Evolutionary conservation across 2,329 filamentous ascomycete species (phyloP).

Genomic region (Claviceps africana): DNA sequence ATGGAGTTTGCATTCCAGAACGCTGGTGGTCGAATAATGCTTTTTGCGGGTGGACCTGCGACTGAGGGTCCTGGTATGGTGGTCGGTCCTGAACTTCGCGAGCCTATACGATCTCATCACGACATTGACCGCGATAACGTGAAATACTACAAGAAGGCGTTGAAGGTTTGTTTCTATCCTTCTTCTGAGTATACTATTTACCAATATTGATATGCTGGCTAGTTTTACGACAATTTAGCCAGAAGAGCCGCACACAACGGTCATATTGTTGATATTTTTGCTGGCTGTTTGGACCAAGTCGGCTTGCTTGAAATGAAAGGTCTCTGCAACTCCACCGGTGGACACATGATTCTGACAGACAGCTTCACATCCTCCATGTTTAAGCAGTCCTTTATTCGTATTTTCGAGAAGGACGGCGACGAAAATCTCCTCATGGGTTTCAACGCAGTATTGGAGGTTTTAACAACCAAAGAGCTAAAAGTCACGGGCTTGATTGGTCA

Average conservation of each 20-base stretch:
- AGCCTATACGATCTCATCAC: slow-evolving; percentile 94
- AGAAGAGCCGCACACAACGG: slow-evolving; percentile 94
- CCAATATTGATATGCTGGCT: slow-evolving; percentile 2
- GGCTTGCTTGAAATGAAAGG: slow-evolving; percentile 97
- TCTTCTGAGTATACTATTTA: background rate
- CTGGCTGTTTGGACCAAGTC: slow-evolving; percentile 92
- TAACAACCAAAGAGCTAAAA: slow-evolving; percentile 96
- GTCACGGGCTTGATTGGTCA: slow-evolving; percentile 95
- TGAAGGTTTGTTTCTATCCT: slow-evolving; percentile 50
- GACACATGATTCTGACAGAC: slow-evolving; percentile 95
- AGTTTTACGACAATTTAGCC: slow-evolving; percentile 90
- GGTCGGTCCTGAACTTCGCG: slow-evolving; percentile 85
- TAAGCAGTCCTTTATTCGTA: slow-evolving; percentile 92
- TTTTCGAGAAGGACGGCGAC: slow-evolving; percentile 92
- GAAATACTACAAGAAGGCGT: slow-evolving; percentile 98
- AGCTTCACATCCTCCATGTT: slow-evolving; percentile 99
- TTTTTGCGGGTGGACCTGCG: slow-evolving; percentile 87
- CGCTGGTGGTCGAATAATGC: slow-evolving; percentile 87
- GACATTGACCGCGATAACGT: slow-evolving; percentile 98
- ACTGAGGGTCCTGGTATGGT: slow-evolving; percentile 96
- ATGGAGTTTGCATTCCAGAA: slow-evolving; percentile 94
- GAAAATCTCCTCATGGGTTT: slow-evolving; percentile 97
- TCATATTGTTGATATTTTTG: slow-evolving; percentile 95
- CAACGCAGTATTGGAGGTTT: slow-evolving; percentile 86
- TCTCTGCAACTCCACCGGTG: slow-evolving; percentile 86